Evolutionary conservation across 169 alveolate species (phyloP).

Genomic region (Plasmodium blacklocki): DNA sequence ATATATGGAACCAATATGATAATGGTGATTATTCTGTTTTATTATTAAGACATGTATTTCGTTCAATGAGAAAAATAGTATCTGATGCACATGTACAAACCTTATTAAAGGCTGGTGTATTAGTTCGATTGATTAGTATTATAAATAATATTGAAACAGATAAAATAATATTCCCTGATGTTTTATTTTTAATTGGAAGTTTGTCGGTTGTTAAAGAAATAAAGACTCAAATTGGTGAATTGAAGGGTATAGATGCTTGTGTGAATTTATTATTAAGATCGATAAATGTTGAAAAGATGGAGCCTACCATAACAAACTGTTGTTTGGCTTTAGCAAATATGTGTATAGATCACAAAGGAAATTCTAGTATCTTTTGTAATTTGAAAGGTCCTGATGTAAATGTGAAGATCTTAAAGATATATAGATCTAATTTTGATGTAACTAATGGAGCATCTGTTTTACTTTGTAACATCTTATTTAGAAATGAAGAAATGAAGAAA

Average conservation of each 20-base stretch:
- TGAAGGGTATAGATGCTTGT: conserved; percentile 78
- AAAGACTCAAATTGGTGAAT: conserved; percentile 86
- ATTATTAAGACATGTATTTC: conserved; percentile 87
- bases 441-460: conserved; percentile 91
- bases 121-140: conserved; percentile 75
- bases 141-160: conserved; percentile 79
- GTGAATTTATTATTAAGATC: conserved; percentile 82
- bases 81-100: conserved; percentile 88
- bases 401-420: conserved; percentile 84
- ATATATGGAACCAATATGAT: conserved; percentile 89
- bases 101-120: conserved; percentile 84
- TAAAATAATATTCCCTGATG: conserved; percentile 88
- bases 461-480: conserved; percentile 89
- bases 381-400: conserved; percentile 91
- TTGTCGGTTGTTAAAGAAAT: conserved; percentile 87
- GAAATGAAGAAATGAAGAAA: conserved; percentile 90
- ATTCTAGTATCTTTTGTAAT: conserved; percentile 85
- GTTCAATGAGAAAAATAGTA: conserved; percentile 89
- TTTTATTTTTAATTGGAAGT: conserved; percentile 88
- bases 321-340: conserved; percentile 93
- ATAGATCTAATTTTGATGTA: conserved; percentile 87
- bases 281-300: conserved; percentile 80
- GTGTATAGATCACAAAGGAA: conserved; percentile 89
- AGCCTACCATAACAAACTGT: conserved; percentile 88
- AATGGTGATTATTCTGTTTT: conserved; percentile 80